Conservation (phyloP, 805 yeast genomes). For the Saccharomycopsis malanga region DNA sequence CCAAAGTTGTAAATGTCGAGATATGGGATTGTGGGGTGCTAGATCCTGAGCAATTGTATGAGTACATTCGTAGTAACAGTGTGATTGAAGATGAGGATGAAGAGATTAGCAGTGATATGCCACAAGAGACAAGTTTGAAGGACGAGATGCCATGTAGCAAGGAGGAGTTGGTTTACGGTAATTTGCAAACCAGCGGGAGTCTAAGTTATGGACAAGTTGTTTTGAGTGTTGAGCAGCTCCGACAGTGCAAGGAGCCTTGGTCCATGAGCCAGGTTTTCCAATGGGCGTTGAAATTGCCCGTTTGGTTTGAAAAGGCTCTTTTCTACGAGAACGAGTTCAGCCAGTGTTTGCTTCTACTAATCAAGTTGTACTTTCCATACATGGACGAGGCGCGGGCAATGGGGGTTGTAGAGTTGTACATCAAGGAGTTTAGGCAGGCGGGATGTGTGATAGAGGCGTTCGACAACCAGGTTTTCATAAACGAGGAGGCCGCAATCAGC, state of each 20-base stretch:
- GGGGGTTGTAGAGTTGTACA: neutral
- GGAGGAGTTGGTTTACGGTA: too few relatives aligned
- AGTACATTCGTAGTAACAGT: too few relatives aligned
- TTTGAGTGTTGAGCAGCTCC: neutral
- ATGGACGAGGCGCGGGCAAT: neutral
- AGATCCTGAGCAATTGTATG: too few relatives aligned
- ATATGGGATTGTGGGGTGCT: too few relatives aligned
- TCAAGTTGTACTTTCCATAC: slow-evolving; percentile 1
- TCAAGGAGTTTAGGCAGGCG: neutral
- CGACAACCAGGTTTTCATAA: slow-evolving; percentile 1
- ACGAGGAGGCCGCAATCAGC: slow-evolving; percentile 5
- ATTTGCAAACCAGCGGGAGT: too few relatives aligned
- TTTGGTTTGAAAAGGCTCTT: neutral
- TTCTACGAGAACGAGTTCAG: neutral
- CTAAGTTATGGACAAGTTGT: too few relatives aligned
- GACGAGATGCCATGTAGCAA: too few relatives aligned
- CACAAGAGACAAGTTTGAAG: too few relatives aligned
- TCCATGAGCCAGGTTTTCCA: neutral
- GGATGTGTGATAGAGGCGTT: slow-evolving; percentile 4
- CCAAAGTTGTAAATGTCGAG: too few relatives aligned
- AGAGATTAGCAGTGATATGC: too few relatives aligned
- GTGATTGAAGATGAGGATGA: too few relatives aligned
- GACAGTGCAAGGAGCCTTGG: slow-evolving; percentile 9
- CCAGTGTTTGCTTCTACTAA: neutral
- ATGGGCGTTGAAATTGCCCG: slow-evolving; percentile 5